Evolutionary conservation across 164 flowering plant species (phyloP), one percentile per base, ranked within the genome.

Genomic region (Annona squamosa): DNA sequence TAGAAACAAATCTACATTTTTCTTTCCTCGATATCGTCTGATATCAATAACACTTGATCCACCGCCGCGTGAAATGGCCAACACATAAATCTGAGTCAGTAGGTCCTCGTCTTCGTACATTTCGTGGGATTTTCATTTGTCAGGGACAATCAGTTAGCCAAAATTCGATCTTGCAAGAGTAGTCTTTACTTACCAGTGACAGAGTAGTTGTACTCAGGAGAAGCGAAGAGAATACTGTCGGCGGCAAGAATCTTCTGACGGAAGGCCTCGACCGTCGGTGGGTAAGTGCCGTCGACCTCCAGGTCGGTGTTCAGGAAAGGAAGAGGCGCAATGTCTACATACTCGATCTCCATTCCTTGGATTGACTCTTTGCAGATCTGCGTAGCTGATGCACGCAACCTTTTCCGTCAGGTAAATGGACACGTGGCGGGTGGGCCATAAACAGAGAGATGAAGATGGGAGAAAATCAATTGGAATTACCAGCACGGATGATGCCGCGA

Each of bases 401-500:
- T 26, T 26, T 26, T 26, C 13, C 13, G 4, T 43, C 3, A 26
- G 52, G 44, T 26, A 26, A 61, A 61, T 13, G 10, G 26, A 61
- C 13, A 42, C 3, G 42, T 13, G 5, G 48, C 26, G 4, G 10
- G 48, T 59, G 26, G 41, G 67, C 44, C 37, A 63, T 12, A 4
- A 43, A 63, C 16, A n/a, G 48, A n/a, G 0, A 26, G 44, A 56
- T 13, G 16, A 43, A 3, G 41, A 17, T 16, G 12, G 3, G 26
- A 5, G 66, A 41, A 19, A 64, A 64, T 59, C 13, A 59, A 59
- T 59, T 16, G 18, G n/a, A 37, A 19, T 5, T 82, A 94, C 98
- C 98, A 3, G 94, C 67, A 57, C 86, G 91, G 77, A 94, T 1
- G 79, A 94, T 89, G 80, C 93, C 91, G 0, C 87, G 86, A 70